Base-by-base conservation (phyloP, 495 filamentous ascomycete genomes). In the Paragyromitra xinjiangensis region DNA sequence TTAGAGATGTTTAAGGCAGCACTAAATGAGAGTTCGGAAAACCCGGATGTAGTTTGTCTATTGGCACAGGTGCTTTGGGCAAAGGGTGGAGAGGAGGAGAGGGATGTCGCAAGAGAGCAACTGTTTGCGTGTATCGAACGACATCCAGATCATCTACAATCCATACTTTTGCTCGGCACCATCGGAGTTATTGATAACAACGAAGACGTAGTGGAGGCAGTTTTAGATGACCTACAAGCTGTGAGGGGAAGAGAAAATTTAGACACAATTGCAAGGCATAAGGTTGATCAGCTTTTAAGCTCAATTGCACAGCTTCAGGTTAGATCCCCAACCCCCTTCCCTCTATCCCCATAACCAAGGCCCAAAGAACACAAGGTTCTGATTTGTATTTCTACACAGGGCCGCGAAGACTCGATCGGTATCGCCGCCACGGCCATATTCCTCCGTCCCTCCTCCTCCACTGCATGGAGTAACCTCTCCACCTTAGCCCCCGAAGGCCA, bases 31-130 rank as follows among this genome's bases (percentile, higher is more conserved):
- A 92, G 92, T 4, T 83, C 89, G 53, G 88, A 88, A 53, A 89
- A 93, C 67, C 92, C 95, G 2, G 93, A 99, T 83, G 91, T 95
- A 3, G 90, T 94, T 16, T 97, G 94, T 81, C 87, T 97, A 16
- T 87, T 98, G 8, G 91, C 94, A 1, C 92, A 98, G 81, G 90
- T 98, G 2, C 87, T 98, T 6, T 99, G 95, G 94, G 94, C 93
- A 2, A 94, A 92, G 81, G 94, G 93, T 29, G 90, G 89, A 1
- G 89, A 91, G 7, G 89, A 92, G 12, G 92, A 94, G 62, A 87
- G 90, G 51, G 87, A 87, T 53, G 88, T 93, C 69, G 93, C 95
- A 12, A 88, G 92, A 5, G 90, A 96, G 62, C 88, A 95, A 71
- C 84, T 98, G 24, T 93, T 97, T 78, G 90, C 66, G 16, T 71